Evolutionary conservation across 306 rosid genomes (phyloP).

Genomic region (Echinosophora koreensis): DNA sequence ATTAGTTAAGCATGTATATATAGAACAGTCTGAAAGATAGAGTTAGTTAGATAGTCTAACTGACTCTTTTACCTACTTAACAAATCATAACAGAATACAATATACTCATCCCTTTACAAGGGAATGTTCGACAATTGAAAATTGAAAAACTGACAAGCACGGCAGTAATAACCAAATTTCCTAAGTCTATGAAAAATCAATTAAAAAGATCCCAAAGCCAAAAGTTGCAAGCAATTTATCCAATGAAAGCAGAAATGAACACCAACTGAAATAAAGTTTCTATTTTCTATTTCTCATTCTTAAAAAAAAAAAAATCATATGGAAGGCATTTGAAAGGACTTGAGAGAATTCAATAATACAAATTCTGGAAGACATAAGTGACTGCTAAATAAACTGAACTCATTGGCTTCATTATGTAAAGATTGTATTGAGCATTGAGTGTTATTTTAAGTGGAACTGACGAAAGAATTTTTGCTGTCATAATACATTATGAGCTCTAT

Average conservation of each 20-base stretch:
- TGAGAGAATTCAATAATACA: conserved; percentile 30
- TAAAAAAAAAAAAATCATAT: background rate
- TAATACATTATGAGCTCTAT: too few species aligned
- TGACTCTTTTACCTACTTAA: too few species aligned
- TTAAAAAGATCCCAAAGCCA: background rate
- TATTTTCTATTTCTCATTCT: conserved; percentile 7
- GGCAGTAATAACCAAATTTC: conserved; percentile 15
- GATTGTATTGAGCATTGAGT: too few species aligned
- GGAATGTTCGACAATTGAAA: too few species aligned
- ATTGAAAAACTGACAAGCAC: conserved; percentile 1
- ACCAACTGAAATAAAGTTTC: background rate
- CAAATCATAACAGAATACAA: too few species aligned
- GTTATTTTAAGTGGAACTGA: too few species aligned
- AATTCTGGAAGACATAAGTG: conserved; percentile 15
- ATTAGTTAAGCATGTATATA: too few species aligned
- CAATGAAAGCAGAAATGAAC: conserved; percentile 2
- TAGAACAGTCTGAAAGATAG: too few species aligned
- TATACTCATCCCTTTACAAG: too few species aligned
- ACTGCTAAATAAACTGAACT: conserved; percentile 63
- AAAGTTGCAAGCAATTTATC: conserved; percentile 3
- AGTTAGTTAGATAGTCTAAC: too few species aligned
- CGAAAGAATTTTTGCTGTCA: too few species aligned
- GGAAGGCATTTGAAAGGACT: conserved; percentile 1
- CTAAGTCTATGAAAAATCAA: background rate
- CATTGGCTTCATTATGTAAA: conserved; percentile 76